Percentiles rank a stretch among this genome's conserved stretches.
phyloP scores from a whole-genome alignment of 2,329 filamentous ascomycete genomes.

The Diaporthe vaccinii region DNA sequence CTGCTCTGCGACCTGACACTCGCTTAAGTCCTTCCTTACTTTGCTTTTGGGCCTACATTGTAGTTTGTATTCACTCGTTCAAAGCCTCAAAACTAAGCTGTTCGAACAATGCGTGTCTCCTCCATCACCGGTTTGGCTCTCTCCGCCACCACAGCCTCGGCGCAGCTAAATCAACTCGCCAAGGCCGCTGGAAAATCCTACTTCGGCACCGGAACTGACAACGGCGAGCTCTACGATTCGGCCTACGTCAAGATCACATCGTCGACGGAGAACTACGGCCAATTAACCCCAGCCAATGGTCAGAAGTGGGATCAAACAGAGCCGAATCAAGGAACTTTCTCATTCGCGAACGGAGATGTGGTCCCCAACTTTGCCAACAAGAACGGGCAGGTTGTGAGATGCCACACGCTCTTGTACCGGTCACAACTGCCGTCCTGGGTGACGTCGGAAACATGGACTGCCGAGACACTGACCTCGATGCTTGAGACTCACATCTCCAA shows the following conservation, averaged over 20 bases:
- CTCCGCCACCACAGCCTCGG: constrained; percentile 38
- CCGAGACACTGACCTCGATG: constrained; percentile 64
- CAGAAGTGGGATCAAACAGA: constrained; percentile 77
- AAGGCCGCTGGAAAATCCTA: constrained; percentile 54
- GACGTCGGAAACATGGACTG: constrained; percentile 64
- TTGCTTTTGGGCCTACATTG: background rate
- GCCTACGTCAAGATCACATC: constrained; percentile 69
- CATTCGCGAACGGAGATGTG: constrained; percentile 69
- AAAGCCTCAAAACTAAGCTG: background rate
- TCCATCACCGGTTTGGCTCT: constrained; percentile 16
- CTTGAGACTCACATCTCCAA: constrained; percentile 72
- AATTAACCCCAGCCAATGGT: constrained; percentile 74
- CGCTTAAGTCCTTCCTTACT: background rate
- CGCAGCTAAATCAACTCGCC: constrained; percentile 38
- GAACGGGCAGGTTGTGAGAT: constrained; percentile 68
- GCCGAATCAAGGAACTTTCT: constrained; percentile 68
- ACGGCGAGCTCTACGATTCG: constrained; percentile 65
- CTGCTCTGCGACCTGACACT: constrained; percentile 5
- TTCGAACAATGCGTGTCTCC: constrained; percentile 2
- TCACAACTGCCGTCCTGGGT: constrained; percentile 67
- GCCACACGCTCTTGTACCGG: constrained; percentile 71
- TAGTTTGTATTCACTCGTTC: background rate
- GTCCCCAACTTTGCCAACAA: constrained; percentile 61
- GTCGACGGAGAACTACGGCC: constrained; percentile 71
- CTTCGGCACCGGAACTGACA: constrained; percentile 76